These are phyloP conservation scores for Chiua virens DNA, from an alignment of 768 basidiomycete genomes.

Conservation along the genomic window DNA sequence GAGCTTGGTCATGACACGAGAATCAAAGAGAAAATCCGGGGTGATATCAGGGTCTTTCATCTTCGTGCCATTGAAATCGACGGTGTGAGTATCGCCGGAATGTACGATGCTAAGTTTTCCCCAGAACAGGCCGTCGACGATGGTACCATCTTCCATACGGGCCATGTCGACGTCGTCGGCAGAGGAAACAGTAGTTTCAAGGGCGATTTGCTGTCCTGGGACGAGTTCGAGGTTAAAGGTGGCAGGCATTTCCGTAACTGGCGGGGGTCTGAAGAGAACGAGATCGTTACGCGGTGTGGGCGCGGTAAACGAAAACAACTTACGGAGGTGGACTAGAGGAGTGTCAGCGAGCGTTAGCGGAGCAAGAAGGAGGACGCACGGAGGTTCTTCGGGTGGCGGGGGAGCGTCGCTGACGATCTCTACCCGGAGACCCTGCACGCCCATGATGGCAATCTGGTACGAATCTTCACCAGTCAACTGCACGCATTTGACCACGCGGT, in stretches of 20 bases:
- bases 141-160: constrained; percentile 85
- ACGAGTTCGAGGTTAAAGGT: constrained; percentile 79
- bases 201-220: constrained; percentile 76
- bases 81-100: constrained; percentile 68
- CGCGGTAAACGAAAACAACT: constrained; percentile 26
- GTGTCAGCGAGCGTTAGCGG: constrained; percentile 8
- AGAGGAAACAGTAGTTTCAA: constrained; percentile 77
- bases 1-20: constrained; percentile 73
- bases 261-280: constrained; percentile 47
- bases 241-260: constrained; percentile 84
- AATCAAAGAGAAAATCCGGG: constrained; percentile 72
- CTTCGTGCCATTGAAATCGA: constrained; percentile 83
- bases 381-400: constrained; percentile 81
- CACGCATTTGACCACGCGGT: constrained; percentile 21
- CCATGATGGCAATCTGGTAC: constrained; percentile 85
- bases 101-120: constrained; percentile 85
- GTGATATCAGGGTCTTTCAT: constrained; percentile 63
- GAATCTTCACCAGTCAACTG: constrained; percentile 85
- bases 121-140: constrained; percentile 86
- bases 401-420: constrained; percentile 86
- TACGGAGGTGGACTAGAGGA: constrained; percentile 49
- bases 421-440: constrained; percentile 77
- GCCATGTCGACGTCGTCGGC: constrained; percentile 88
- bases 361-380: constrained; percentile 43
- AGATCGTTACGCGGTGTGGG: constrained; percentile 5